phyloP scores from a whole-genome alignment of 2,329 filamentous ascomycete species.

The Neopestalotiopsis sp. region DNA sequence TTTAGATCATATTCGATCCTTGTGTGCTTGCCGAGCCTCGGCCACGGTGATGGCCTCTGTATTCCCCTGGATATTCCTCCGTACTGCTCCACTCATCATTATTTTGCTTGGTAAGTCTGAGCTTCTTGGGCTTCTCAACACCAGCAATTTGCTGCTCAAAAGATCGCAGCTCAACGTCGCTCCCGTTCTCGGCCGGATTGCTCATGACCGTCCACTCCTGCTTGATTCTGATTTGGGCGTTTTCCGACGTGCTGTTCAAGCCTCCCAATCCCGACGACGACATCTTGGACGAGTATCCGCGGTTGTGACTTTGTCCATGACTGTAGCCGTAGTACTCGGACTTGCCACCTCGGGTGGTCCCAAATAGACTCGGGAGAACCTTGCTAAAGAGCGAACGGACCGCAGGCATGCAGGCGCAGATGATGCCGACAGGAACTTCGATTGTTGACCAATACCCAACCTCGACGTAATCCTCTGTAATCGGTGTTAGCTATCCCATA shows the following conservation, averaged over 20 bases:
- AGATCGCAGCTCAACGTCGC: conserved; percentile 19
- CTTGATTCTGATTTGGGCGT: conserved; percentile 34
- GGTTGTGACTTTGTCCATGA: background rate
- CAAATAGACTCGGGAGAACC: conserved; percentile 34
- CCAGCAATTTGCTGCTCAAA: conserved; percentile 19
- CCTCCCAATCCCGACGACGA: background rate
- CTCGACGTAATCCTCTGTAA: conserved; percentile 37
- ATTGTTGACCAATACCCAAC: conserved; percentile 39
- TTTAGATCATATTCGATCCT: background rate
- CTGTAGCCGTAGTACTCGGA: conserved; percentile 19
- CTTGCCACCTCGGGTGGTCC: conserved; percentile 26
- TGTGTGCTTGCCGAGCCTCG: background rate
- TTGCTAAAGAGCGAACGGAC: conserved; percentile 36
- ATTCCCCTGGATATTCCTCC: background rate
- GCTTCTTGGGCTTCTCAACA: background rate
- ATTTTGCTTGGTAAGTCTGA: background rate
- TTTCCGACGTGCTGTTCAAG: conserved; percentile 1
- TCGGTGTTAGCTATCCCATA: conserved; percentile 9
- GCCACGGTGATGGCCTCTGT: background rate
- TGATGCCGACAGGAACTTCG: conserved; percentile 39
- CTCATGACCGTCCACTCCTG: conserved; percentile 36
- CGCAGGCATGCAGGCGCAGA: conserved; percentile 40
- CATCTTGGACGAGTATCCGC: conserved; percentile 4
- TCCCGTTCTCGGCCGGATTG: conserved; percentile 23
- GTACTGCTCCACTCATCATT: conserved; percentile 6